These are phyloP conservation scores for Galerina sulciceps DNA, from an alignment of 768 basidiomycete genomes.

Conservation along the genomic window DNA sequence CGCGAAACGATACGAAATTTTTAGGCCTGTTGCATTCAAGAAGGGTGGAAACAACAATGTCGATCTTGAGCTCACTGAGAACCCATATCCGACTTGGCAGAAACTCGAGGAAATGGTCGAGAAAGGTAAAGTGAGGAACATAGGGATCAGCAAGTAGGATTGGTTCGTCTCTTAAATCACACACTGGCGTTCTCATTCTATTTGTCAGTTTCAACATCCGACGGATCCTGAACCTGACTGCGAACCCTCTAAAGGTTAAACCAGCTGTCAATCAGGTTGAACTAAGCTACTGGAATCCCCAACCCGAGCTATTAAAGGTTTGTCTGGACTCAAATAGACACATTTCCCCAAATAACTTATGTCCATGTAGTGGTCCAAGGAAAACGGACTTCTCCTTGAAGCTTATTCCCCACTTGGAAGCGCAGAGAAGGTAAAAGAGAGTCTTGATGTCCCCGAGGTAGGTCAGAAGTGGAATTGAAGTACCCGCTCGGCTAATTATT, in stretches of 20 bases:
- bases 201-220: constrained; percentile 23
- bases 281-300: constrained; percentile 77
- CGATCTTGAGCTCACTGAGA: constrained; percentile 63
- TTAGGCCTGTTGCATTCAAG: constrained; percentile 71
- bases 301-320: constrained; percentile 67
- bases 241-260: constrained; percentile 59
- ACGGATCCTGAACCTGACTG: constrained; percentile 64
- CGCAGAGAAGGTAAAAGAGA: constrained; percentile 56
- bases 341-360: neutral
- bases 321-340: neutral
- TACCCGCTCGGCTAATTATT: neutral
- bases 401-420: constrained; percentile 82
- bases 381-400: constrained; percentile 66
- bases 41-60: constrained; percentile 48
- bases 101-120: constrained; percentile 79
- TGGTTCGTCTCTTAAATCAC: neutral
- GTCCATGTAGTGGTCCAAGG: constrained; percentile 63
- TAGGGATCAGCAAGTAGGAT: constrained; percentile 80
- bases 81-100: constrained; percentile 81
- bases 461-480: neutral
- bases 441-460: constrained; percentile 62
- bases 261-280: constrained; percentile 83
- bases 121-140: constrained; percentile 77
- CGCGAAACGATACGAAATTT: neutral
- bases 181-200: constrained; percentile 24